Evolutionary conservation across 2,329 filamentous ascomycete species (phyloP).

Genomic region (Mariannaea sp.): DNA sequence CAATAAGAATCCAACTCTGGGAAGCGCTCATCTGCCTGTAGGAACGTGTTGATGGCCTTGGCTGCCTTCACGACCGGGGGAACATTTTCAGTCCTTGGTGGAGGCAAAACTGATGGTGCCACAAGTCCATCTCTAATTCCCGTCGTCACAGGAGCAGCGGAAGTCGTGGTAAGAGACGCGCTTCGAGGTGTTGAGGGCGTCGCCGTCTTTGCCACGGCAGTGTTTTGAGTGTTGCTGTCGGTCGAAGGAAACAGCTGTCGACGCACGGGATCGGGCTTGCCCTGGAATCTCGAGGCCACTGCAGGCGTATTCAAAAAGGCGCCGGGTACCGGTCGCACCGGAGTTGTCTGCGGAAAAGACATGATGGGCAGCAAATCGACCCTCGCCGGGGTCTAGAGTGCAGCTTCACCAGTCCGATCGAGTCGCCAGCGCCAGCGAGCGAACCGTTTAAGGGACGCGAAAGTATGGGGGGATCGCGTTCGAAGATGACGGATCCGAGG

Average conservation of each 20-base stretch:
- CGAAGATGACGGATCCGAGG: slow-evolving; percentile 3
- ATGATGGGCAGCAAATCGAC: slow-evolving; percentile 47
- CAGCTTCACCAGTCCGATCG: slow-evolving; percentile 39
- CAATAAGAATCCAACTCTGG: slow-evolving; percentile 90
- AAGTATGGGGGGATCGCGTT: slow-evolving; percentile 21
- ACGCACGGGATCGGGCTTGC: slow-evolving; percentile 52
- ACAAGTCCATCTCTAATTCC: slow-evolving; percentile 37
- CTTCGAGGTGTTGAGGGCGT: slow-evolving; percentile 29
- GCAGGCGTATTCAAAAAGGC: slow-evolving; percentile 78
- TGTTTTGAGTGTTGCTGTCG: slow-evolving; percentile 34
- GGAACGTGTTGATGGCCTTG: slow-evolving; percentile 77
- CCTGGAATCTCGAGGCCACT: slow-evolving; percentile 54
- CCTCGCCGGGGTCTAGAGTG: slow-evolving; percentile 37
- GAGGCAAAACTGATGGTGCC: slow-evolving; percentile 45
- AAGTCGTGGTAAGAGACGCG: slow-evolving; percentile 32
- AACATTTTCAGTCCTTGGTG: slow-evolving; percentile 54
- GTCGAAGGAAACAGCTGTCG: slow-evolving; percentile 55
- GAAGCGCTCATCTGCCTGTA: slow-evolving; percentile 78
- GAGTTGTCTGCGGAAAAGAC: slow-evolving; percentile 64
- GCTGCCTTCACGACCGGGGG: slow-evolving; percentile 81
- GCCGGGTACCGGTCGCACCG: slow-evolving; percentile 74
- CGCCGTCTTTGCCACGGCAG: slow-evolving; percentile 25
- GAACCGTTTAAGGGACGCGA: slow-evolving; percentile 39
- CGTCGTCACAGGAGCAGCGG: slow-evolving; percentile 25
- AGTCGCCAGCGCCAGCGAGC: slow-evolving; percentile 30